Percentiles rank a stretch among this genome's conserved stretches.
Evolutionary conservation across 495 filamentous ascomycete species (phyloP).

Genomic region (Letharia columbiana): DNA sequence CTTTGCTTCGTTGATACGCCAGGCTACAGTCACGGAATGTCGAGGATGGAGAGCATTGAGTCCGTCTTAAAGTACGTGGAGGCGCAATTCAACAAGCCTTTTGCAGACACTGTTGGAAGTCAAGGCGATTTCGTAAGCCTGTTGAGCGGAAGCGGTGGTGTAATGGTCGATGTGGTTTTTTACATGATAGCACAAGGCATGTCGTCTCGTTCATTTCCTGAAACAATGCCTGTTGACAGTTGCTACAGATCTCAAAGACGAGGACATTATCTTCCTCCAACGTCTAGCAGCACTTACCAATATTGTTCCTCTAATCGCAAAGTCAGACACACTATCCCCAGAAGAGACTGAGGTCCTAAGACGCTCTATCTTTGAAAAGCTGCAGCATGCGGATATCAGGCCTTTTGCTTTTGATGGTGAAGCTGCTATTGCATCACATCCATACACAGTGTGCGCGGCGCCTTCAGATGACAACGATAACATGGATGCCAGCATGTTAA

Average conservation of each 20-base stretch:
- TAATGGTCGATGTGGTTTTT: conserved; percentile 81
- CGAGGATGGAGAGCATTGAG: conserved; percentile 58
- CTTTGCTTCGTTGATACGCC: conserved; percentile 92
- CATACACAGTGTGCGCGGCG: conserved; percentile 77
- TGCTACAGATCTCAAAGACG: conserved; percentile 53
- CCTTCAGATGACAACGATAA: conserved; percentile 68
- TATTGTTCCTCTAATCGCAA: conserved; percentile 76
- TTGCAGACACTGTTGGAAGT: conserved; percentile 46
- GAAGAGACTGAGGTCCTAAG: conserved; percentile 56
- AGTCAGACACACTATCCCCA: conserved; percentile 58
- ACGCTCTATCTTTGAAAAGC: conserved; percentile 46
- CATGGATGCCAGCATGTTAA: conserved; percentile 93
- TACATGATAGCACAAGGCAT: conserved; percentile 65
- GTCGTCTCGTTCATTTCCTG: conserved; percentile 21
- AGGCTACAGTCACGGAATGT: conserved; percentile 55
- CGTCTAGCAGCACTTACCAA: conserved; percentile 73
- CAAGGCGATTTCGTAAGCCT: conserved; percentile 72
- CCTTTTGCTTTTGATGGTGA: conserved; percentile 57
- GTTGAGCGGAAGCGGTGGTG: conserved; percentile 76
- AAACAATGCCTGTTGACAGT: conserved; percentile 21
- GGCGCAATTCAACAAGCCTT: conserved; percentile 58
- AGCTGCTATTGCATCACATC: conserved; percentile 30
- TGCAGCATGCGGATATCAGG: conserved; percentile 52
- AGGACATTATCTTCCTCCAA: conserved; percentile 69
- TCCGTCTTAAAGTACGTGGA: conserved; percentile 68